phyloP scores from a whole-genome alignment of 306 rosid genomes.

The Acacia crassicarpa region DNA sequence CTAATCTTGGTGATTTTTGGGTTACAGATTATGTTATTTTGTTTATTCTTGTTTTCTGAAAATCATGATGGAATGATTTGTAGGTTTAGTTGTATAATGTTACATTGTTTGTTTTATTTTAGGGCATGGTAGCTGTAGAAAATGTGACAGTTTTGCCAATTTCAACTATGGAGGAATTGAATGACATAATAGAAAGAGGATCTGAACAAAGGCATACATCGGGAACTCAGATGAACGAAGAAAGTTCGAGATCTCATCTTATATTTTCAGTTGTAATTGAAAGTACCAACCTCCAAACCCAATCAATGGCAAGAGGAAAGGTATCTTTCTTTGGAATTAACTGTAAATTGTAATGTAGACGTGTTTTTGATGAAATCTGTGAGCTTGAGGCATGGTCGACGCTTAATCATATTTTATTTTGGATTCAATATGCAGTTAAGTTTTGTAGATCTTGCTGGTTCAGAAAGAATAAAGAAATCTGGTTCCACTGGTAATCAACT shows the following conservation, averaged over 20 bases:
- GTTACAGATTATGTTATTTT: too few species aligned
- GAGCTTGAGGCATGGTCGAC: not conserved
- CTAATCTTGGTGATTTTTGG: too few species aligned
- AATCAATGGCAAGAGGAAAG: slow-evolving; percentile 92
- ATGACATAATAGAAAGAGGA: slow-evolving; percentile 71
- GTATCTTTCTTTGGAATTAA: slow-evolving; percentile 35
- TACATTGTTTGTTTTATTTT: not conserved
- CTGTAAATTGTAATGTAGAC: not conserved
- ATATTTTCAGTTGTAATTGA: slow-evolving; percentile 81
- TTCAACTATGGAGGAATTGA: slow-evolving; percentile 72
- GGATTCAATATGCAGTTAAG: slow-evolving; percentile 61
- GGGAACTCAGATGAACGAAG: slow-evolving; percentile 89
- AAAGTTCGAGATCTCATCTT: slow-evolving; percentile 94
- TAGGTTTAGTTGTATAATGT: not conserved
- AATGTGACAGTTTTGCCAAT: slow-evolving; percentile 68
- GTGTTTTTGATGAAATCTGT: not conserved
- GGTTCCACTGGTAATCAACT: slow-evolving; percentile 88
- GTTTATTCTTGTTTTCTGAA: too few species aligned
- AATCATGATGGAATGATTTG: not conserved
- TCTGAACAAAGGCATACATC: slow-evolving; percentile 77
- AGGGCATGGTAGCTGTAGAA: slow-evolving; percentile 96
- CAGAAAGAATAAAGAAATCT: slow-evolving; percentile 90
- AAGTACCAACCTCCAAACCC: slow-evolving; percentile 91
- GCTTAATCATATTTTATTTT: not conserved
- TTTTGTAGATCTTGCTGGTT: slow-evolving; percentile 99